Base-by-base conservation (phyloP, 2,329 filamentous ascomycete genomes). In the Chrysosporium queenslandicum region DNA sequence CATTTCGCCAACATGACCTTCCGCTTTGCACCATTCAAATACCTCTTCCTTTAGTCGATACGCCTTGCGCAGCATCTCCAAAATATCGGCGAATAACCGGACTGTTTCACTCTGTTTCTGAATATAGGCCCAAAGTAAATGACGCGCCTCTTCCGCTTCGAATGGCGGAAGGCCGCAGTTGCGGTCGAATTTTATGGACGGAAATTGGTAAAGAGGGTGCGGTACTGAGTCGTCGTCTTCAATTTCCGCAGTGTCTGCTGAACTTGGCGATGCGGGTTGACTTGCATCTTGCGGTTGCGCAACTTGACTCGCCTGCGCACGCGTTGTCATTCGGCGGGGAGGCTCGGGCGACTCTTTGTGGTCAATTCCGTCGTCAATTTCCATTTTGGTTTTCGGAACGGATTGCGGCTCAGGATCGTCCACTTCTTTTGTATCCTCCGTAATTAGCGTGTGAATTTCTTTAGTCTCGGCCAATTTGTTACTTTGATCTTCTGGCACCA, bases 21-120 rank as follows among this genome's bases (percentile, higher is more conserved):
- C 80, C 0, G 80, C 78, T 61, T 80, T 81, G 60, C 75, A 77
- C 74, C 77, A 80, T 55, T 78, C 74, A 59, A 76, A 76, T 1
- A 83, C 78, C 32, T 77, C 72, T 39, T 77, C 73, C 53, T 80
- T 71, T 74, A 81, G 75, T 41, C 78, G 74, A 56, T 79, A 76
- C n/a, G 79, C 77, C 53, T 75, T 72, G 52, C 79, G 68, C 46
- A 84, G 64, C n/a, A 76, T 77, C 4, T 73, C 68, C 42, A 79
- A 73, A 57, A 83, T 72, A 34, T 74, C 71, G 39, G 77, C 71
- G 8, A 78, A 75, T 4, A 77, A 74, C 0, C 80, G 74, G 2
- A 81, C 75, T 2, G 80, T 77, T 60, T 83, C 80, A 59, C 83
- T 80, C 61, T 83, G 80, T 60, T 83, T 83, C 59, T 83, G 80